Conservation (phyloP, 345 rosid genomes). For the Aquilaria sinensis region DNA sequence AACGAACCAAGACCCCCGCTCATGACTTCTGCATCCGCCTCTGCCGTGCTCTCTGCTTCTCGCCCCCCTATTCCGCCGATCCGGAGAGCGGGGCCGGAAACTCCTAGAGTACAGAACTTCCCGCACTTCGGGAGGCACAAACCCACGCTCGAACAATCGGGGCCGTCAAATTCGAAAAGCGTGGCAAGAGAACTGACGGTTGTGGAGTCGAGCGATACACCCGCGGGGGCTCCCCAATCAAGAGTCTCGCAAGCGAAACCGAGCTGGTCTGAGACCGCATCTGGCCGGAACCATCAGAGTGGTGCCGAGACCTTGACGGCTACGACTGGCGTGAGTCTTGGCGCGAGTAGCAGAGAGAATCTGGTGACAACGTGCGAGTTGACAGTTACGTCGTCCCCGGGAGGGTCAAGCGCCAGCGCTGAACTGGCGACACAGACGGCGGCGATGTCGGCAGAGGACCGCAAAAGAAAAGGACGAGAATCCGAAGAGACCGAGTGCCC, state of each 20-base stretch:
- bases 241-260: slow-evolving; percentile 30
- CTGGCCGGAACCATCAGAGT: slow-evolving; percentile 23
- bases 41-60: slow-evolving; percentile 14
- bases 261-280: slow-evolving; percentile 19
- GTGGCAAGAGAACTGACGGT: slow-evolving; percentile 49
- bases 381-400: slow-evolving; percentile 44
- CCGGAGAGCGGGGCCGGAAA: slow-evolving; percentile 22
- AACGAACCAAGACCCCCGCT: slow-evolving; percentile 11
- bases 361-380: slow-evolving; percentile 31
- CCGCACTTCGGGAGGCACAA: slow-evolving; percentile 48
- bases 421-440: slow-evolving; percentile 32
- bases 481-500: slow-evolving; percentile 42
- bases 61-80: slow-evolving; percentile 46
- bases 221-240: slow-evolving; percentile 25
- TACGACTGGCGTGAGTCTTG: slow-evolving; percentile 12
- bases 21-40: slow-evolving; percentile 7
- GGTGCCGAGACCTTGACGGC: slow-evolving; percentile 23
- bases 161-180: slow-evolving; percentile 35
- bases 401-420: slow-evolving; percentile 48
- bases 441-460: slow-evolving; percentile 35
- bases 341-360: slow-evolving; percentile 18
- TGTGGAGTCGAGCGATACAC: slow-evolving; percentile 55
- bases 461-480: slow-evolving; percentile 70
- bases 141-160: slow-evolving; percentile 28
- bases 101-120: slow-evolving; percentile 42